A percentile compares a stretch with the other conserved stretches of the same genome.
Evolutionary conservation across 1,284 basidiomycete genomes (phyloP).

Genomic region (Paramarasmius palmivorus): DNA sequence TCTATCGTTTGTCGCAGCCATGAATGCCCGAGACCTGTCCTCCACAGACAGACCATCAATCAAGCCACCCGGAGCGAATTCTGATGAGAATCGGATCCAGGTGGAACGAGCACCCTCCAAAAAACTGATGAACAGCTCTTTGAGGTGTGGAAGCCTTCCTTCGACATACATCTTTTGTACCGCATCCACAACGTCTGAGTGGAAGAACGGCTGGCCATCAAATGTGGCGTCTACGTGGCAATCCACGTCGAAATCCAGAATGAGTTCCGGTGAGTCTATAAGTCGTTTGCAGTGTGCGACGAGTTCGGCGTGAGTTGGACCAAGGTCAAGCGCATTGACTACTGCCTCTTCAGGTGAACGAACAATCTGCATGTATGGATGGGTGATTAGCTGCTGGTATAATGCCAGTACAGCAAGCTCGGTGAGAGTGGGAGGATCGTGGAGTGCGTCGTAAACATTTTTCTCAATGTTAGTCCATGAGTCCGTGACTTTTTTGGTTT

Average conservation of each 20-base stretch:
- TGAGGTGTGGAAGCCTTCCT: slow-evolving; percentile 23
- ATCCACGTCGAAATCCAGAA: slow-evolving; percentile 20
- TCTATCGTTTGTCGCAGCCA: slow-evolving; percentile 33
- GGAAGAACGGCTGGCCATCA: slow-evolving; percentile 8
- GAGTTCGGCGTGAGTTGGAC: slow-evolving; percentile 23
- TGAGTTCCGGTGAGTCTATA: slow-evolving; percentile 26
- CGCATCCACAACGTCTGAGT: slow-evolving; percentile 13
- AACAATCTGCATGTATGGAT: slow-evolving; percentile 29
- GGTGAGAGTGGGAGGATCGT: slow-evolving; percentile 14
- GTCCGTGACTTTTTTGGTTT: slow-evolving; percentile 11
- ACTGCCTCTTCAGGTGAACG: slow-evolving; percentile 17
- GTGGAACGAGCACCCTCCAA: slow-evolving; percentile 27
- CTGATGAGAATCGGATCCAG: slow-evolving; percentile 32
- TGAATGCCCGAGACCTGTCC: slow-evolving; percentile 26
- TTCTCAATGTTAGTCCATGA: slow-evolving; percentile 17
- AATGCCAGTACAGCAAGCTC: slow-evolving; percentile 21
- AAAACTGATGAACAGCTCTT: slow-evolving; percentile 23
- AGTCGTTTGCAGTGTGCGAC: slow-evolving; percentile 23
- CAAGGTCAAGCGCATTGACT: slow-evolving; percentile 30
- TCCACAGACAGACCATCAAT: slow-evolving; percentile 29
- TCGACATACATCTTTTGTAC: slow-evolving; percentile 7
- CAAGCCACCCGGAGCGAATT: slow-evolving; percentile 31
- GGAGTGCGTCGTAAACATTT: slow-evolving; percentile 16
- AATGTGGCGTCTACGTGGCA: slow-evolving; percentile 4
- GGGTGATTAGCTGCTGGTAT: slow-evolving; percentile 20